These are phyloP conservation scores for Lentinula boryana DNA, from an alignment of 768 basidiomycete genomes.

Conservation along the genomic window DNA sequence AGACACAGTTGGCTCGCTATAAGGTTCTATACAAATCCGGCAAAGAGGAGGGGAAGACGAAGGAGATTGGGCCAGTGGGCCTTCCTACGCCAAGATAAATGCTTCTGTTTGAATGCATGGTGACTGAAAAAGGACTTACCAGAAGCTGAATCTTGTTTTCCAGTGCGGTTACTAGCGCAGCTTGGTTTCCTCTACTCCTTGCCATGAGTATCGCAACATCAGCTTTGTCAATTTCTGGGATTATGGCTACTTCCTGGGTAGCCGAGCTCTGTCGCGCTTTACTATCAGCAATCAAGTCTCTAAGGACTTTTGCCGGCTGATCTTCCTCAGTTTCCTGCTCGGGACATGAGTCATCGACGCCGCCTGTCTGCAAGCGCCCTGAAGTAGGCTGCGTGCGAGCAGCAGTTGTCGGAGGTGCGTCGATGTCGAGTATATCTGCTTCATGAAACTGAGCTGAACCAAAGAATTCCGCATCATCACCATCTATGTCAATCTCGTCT, in stretches of 20 bases:
- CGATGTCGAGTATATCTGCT: slow-evolving; percentile 49
- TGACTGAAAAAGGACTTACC: slow-evolving; percentile 30
- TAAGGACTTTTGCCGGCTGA: slow-evolving; percentile 31
- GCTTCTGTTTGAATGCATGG: neutral
- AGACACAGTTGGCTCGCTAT: slow-evolving; percentile 71
- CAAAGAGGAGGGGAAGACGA: slow-evolving; percentile 46
- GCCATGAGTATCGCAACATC: slow-evolving; percentile 47
- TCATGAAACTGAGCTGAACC: slow-evolving; percentile 76
- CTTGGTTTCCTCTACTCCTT: slow-evolving; percentile 39
- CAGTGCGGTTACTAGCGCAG: slow-evolving; percentile 46
- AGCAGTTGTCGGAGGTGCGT: slow-evolving; percentile 10
- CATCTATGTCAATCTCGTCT: slow-evolving; percentile 77
- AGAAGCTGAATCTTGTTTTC: slow-evolving; percentile 56
- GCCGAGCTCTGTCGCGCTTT: slow-evolving; percentile 24
- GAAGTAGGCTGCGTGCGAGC: slow-evolving; percentile 4
- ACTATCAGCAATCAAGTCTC: slow-evolving; percentile 49
- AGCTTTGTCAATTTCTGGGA: slow-evolving; percentile 38
- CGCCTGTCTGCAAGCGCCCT: neutral
- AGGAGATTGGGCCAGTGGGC: slow-evolving; percentile 15
- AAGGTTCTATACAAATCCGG: slow-evolving; percentile 76
- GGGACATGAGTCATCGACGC: slow-evolving; percentile 27
- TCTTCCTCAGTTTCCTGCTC: slow-evolving; percentile 27
- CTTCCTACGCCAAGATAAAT: neutral
- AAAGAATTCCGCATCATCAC: slow-evolving; percentile 62
- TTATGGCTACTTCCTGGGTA: slow-evolving; percentile 29